These are phyloP conservation scores for Chiua virens DNA, from an alignment of 768 basidiomycete species.

Conservation along the genomic window DNA sequence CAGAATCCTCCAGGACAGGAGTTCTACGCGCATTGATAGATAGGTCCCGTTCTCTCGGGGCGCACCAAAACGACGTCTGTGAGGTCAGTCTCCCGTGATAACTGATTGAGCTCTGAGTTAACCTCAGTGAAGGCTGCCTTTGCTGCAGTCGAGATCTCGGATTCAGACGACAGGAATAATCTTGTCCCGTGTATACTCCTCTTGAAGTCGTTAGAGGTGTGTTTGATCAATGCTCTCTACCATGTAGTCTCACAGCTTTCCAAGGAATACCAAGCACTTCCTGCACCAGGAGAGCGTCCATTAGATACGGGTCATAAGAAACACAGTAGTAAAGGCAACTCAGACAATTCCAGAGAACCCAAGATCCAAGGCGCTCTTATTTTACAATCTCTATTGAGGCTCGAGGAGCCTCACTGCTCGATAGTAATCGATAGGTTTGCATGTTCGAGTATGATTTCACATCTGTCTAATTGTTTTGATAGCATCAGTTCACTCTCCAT, in stretches of 20 bases:
- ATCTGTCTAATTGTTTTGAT: conserved; percentile 7
- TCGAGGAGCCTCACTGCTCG: conserved; percentile 65
- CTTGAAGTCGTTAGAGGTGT: conserved; percentile 50
- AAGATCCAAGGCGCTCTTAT: conserved; percentile 85
- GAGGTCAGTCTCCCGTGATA: conserved; percentile 47
- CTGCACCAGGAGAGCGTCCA: conserved; percentile 7
- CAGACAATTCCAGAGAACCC: conserved; percentile 50
- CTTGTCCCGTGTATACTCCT: conserved; percentile 70
- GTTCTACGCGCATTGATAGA: conserved; percentile 78
- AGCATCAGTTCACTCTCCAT: conserved; percentile 61
- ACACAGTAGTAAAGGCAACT: conserved; percentile 14
- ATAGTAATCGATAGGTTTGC: conserved; percentile 69
- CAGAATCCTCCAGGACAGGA: conserved; percentile 72
- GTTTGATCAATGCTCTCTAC: conserved; percentile 7
- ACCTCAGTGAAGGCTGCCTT: conserved; percentile 51
- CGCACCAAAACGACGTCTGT: conserved; percentile 48
- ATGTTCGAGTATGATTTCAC: background rate
- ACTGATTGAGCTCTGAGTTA: background rate
- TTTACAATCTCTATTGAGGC: conserved; percentile 75
- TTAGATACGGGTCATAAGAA: conserved; percentile 12
- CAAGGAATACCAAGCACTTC: conserved; percentile 24
- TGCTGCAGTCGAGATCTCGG: conserved; percentile 56
- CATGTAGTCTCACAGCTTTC: conserved; percentile 1
- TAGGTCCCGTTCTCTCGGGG: conserved; percentile 50
- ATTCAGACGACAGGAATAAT: conserved; percentile 46